phyloP scores from a whole-genome alignment of 176 grass and related monocot genomes.

The Aegilops bicornis region DNA sequence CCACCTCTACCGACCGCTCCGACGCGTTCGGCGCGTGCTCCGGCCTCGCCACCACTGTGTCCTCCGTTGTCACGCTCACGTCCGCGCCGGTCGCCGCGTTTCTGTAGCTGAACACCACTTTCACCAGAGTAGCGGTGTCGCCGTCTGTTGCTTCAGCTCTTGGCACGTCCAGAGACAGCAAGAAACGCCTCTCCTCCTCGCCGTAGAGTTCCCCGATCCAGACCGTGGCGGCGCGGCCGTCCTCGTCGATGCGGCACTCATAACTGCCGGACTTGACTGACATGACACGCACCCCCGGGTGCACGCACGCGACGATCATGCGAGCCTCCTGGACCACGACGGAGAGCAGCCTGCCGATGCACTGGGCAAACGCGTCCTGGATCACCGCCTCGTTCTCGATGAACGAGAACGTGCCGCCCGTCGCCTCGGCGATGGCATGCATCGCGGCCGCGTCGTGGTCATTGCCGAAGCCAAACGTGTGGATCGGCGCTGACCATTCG shows the following conservation, averaged over 20 bases:
- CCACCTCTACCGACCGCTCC: conserved; percentile 33
- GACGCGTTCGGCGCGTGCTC: not conserved
- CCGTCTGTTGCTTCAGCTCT: not conserved
- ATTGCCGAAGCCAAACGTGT: conserved; percentile 72
- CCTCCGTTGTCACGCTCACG: conserved; percentile 21
- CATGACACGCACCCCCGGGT: conserved; percentile 28
- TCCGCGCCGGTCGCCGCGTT: conserved; percentile 16
- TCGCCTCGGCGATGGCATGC: conserved; percentile 51
- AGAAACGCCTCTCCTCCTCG: conserved; percentile 60
- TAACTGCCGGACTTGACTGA: conserved; percentile 57
- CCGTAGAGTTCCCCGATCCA: conserved; percentile 46
- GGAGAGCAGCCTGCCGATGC: conserved; percentile 64
- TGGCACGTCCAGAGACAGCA: conserved; percentile 43
- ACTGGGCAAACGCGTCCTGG: conserved; percentile 75
- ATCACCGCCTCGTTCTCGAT: conserved; percentile 59
- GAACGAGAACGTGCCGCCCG: conserved; percentile 72
- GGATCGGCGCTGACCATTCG: conserved; percentile 34
- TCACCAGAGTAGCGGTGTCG: conserved; percentile 25
- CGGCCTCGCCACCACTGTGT: conserved; percentile 26
- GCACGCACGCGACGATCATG: conserved; percentile 9
- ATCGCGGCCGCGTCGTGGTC: conserved; percentile 72
- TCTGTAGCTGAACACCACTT: conserved; percentile 27
- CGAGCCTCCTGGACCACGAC: conserved; percentile 46
- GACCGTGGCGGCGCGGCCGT: conserved; percentile 27
- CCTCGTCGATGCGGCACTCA: conserved; percentile 32